These are phyloP conservation scores for Hypsizygus marmoreus DNA, from an alignment of 768 basidiomycete genomes.

Conservation along the genomic window DNA sequence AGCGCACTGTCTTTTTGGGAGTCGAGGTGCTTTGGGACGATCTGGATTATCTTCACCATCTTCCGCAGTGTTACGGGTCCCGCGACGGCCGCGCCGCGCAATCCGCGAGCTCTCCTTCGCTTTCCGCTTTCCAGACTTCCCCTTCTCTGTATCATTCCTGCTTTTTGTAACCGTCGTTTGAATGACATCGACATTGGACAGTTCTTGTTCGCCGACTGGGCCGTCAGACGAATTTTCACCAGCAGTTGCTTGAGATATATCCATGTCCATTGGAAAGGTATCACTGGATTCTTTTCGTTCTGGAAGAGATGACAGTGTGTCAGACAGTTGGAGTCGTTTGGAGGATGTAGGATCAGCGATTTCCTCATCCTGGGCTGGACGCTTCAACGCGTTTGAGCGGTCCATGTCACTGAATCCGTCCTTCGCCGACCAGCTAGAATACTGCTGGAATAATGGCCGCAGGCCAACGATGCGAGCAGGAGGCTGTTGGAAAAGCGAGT, in stretches of 20 bases:
- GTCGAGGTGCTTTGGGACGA: slow-evolving; percentile 51
- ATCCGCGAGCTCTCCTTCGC: slow-evolving; percentile 37
- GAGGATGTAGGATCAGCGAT: slow-evolving; percentile 2
- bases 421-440: too few relatives aligned
- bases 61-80: slow-evolving; percentile 35
- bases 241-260: too few relatives aligned
- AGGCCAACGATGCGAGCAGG: too few relatives aligned
- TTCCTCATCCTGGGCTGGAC: slow-evolving; percentile 6
- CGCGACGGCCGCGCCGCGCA: slow-evolving; percentile 43
- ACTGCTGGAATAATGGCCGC: too few relatives aligned
- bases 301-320: slow-evolving; percentile 3
- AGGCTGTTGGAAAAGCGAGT: background rate
- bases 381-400: slow-evolving; percentile 12
- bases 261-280: too few relatives aligned
- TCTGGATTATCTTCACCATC: slow-evolving; percentile 22
- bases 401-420: slow-evolving; percentile 17
- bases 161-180: too few relatives aligned
- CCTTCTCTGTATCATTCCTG: background rate
- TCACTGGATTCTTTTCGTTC: too few relatives aligned
- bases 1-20: slow-evolving; percentile 85
- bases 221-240: too few relatives aligned
- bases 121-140: slow-evolving; percentile 26
- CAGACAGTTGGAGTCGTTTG: slow-evolving; percentile 13
- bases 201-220: too few relatives aligned
- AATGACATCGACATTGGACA: too few relatives aligned